Evolutionary conservation across 139 green algal genomes (phyloP).

Genomic region (Mesostigma viride): DNA sequence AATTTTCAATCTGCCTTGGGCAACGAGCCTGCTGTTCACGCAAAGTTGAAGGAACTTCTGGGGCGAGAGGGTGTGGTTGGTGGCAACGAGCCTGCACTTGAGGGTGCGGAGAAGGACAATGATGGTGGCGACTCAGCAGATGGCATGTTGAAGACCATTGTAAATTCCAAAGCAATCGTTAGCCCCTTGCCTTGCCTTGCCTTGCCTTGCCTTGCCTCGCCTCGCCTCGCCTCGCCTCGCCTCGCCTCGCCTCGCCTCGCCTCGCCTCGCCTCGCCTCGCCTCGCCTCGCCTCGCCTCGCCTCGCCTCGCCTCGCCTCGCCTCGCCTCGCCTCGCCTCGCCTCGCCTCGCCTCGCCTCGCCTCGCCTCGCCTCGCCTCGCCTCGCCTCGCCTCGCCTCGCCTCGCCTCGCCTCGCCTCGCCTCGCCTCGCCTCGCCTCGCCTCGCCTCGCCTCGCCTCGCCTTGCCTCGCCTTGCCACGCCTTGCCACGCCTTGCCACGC

Average conservation of each 20-base stretch:
- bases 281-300: slow-evolving; percentile 1
- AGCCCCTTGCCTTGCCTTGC: no score
- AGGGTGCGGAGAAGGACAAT: no score
- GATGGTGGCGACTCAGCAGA: no score
- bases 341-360: slow-evolving; percentile 5
- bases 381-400: slow-evolving; percentile 3
- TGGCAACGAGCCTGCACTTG: no score
- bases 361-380: slow-evolving; percentile 5
- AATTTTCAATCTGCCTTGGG: no score
- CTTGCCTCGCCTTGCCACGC: not conserved
- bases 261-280: slow-evolving; percentile 1
- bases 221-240: slow-evolving; percentile 1
- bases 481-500: not conserved
- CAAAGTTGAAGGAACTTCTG: no score
- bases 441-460: not conserved
- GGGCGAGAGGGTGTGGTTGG: no score
- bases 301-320: slow-evolving; percentile 3
- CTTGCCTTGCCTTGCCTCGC: not conserved
- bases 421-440: not conserved
- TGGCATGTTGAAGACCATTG: no score
- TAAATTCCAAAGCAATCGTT: no score
- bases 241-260: slow-evolving; percentile 5
- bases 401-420: not conserved
- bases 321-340: slow-evolving; percentile 3
- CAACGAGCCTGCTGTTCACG: no score